Conservation (phyloP, 306 rosid genomes). For the Quercus alba region DNA sequence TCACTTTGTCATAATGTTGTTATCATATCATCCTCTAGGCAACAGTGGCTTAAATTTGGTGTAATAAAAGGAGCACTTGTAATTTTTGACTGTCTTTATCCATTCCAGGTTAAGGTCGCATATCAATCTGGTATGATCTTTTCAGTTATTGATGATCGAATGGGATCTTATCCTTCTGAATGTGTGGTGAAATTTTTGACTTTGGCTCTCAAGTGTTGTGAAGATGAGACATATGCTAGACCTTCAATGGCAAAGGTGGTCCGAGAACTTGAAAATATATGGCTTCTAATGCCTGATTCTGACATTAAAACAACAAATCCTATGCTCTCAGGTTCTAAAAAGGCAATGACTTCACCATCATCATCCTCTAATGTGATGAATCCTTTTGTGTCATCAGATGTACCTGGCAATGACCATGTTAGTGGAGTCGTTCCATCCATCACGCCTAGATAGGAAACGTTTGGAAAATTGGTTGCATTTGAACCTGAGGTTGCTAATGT, state of each 20-base stretch:
- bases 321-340: conserved; percentile 31
- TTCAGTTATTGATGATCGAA: no score
- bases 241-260: conserved; percentile 85
- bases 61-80: no score
- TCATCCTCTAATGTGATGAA: conserved; percentile 48
- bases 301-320: conserved; percentile 37
- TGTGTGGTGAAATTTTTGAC: no score
- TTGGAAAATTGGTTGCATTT: background rate
- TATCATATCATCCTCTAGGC: no score
- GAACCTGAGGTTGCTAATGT: no score
- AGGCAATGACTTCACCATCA: conserved; percentile 43
- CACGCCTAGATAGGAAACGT: conserved; percentile 59
- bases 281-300: conserved; percentile 57
- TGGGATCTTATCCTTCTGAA: no score
- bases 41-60: no score
- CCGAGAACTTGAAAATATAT: conserved; percentile 73
- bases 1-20: no score
- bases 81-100: no score
- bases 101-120: no score
- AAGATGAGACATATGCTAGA: conserved; percentile 67
- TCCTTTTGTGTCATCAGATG: conserved; percentile 58
- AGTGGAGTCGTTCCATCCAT: conserved; percentile 87
- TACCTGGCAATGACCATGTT: conserved; percentile 79
- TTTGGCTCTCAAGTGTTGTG: background rate
- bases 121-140: no score